These are phyloP conservation scores for Cladosporium sp. DNA, from an alignment of 2,329 filamentous ascomycete genomes.

Conservation along the genomic window DNA sequence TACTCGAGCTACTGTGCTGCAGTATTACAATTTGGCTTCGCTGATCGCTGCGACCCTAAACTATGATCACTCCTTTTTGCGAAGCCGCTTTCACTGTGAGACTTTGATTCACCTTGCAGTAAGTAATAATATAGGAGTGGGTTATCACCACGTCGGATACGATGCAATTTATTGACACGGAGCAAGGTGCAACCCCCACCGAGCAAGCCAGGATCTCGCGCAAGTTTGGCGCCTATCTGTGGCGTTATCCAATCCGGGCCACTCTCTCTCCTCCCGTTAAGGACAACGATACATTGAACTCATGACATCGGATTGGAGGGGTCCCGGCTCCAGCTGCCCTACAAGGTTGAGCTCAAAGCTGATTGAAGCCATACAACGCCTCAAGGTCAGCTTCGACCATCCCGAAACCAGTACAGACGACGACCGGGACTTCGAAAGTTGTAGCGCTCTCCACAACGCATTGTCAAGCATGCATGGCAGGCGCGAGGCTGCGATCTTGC, in stretches of 20 bases:
- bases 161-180: slow-evolving; percentile 1
- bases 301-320: background rate
- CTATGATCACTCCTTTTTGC: background rate
- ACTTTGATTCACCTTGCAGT: background rate
- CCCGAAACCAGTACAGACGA: slow-evolving; percentile 9
- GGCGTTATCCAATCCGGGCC: background rate
- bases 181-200: background rate
- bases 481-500: slow-evolving; percentile 1
- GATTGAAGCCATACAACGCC: background rate
- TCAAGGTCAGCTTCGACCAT: background rate
- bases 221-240: background rate
- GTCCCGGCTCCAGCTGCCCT: background rate
- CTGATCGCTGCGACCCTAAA: slow-evolving; percentile 8
- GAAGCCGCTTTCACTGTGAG: background rate
- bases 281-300: background rate
- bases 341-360: background rate
- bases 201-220: background rate
- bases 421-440: background rate
- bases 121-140: background rate
- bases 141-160: background rate
- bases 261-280: background rate
- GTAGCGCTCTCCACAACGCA: slow-evolving; percentile 6
- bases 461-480: slow-evolving; percentile 7
- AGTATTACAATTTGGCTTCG: background rate
- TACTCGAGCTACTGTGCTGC: background rate